Evolutionary conservation across 2,329 filamentous ascomycete species (phyloP).

Genomic region (Colletotrichum cuscutae): DNA sequence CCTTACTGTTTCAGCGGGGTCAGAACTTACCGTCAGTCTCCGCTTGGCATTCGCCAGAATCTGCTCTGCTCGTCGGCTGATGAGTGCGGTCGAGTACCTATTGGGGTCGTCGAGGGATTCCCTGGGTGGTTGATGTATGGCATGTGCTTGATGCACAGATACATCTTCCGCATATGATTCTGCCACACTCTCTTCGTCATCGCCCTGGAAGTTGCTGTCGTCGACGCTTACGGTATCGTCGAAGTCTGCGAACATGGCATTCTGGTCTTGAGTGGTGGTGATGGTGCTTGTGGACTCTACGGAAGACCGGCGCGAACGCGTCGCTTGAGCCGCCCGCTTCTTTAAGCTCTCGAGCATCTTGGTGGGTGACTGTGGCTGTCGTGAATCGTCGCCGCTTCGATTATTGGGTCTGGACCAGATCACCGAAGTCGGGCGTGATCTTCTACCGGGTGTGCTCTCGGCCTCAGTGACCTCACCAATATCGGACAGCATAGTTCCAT

Average conservation of each 20-base stretch:
- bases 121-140: slow-evolving; percentile 41
- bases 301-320: slow-evolving; percentile 63
- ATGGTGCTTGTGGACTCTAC: slow-evolving; percentile 71
- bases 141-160: slow-evolving; percentile 43
- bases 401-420: slow-evolving; percentile 41
- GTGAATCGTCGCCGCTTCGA: slow-evolving; percentile 41
- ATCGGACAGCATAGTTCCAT: slow-evolving; percentile 76
- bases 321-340: slow-evolving; percentile 54
- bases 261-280: slow-evolving; percentile 61
- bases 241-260: slow-evolving; percentile 67
- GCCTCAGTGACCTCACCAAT: slow-evolving; percentile 68
- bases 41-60: slow-evolving; percentile 94
- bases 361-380: slow-evolving; percentile 52
- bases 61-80: slow-evolving; percentile 86
- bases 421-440: slow-evolving; percentile 43
- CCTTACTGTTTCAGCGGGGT: neutral
- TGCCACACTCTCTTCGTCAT: slow-evolving; percentile 74
- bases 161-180: slow-evolving; percentile 64
- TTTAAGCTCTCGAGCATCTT: slow-evolving; percentile 55
- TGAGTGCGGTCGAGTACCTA: slow-evolving; percentile 75
- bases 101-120: slow-evolving; percentile 51
- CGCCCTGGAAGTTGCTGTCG: slow-evolving; percentile 74
- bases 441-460: slow-evolving; percentile 59
- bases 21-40: slow-evolving; percentile 77
- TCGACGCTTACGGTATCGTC: slow-evolving; percentile 71